phyloP scores from a whole-genome alignment of 2,329 filamentous ascomycete genomes.

The Cordyceps pruinosa region DNA sequence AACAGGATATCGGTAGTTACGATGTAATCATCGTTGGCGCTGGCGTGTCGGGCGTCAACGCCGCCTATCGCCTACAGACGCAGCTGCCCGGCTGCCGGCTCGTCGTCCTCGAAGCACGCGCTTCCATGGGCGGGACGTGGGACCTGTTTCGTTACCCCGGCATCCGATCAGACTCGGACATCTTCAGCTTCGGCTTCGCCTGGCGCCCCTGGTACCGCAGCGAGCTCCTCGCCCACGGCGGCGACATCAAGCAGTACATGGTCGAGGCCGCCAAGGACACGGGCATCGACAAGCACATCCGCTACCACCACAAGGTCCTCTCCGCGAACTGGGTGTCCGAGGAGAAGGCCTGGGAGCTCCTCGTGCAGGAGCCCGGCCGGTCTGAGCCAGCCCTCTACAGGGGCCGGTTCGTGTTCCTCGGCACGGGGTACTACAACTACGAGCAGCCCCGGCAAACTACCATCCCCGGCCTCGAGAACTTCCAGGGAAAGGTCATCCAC shows the following conservation, averaged over 20 bases:
- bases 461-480: conserved; percentile 62
- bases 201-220: conserved; percentile 60
- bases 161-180: conserved; percentile 54
- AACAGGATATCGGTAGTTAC: too few species aligned
- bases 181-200: conserved; percentile 52
- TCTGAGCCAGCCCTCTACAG: conserved; percentile 19
- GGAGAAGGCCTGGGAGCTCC: not conserved
- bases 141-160: conserved; percentile 65
- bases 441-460: conserved; percentile 49
- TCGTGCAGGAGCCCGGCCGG: not conserved
- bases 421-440: conserved; percentile 68
- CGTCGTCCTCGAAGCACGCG: conserved; percentile 49
- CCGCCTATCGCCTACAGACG: conserved; percentile 57
- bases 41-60: too few species aligned
- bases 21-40: too few species aligned
- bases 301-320: not conserved
- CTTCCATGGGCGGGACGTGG: conserved; percentile 64
- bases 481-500: conserved; percentile 58
- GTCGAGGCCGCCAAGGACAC: conserved; percentile 36
- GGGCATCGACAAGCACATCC: conserved; percentile 35
- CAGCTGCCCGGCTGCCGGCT: conserved; percentile 45
- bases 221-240: conserved; percentile 42
- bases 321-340: not conserved
- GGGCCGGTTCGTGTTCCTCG: conserved; percentile 52
- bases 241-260: conserved; percentile 43